Evolutionary conservation across 2,329 filamentous ascomycete genomes (phyloP).

Genomic region (Beauveria medogensis): DNA sequence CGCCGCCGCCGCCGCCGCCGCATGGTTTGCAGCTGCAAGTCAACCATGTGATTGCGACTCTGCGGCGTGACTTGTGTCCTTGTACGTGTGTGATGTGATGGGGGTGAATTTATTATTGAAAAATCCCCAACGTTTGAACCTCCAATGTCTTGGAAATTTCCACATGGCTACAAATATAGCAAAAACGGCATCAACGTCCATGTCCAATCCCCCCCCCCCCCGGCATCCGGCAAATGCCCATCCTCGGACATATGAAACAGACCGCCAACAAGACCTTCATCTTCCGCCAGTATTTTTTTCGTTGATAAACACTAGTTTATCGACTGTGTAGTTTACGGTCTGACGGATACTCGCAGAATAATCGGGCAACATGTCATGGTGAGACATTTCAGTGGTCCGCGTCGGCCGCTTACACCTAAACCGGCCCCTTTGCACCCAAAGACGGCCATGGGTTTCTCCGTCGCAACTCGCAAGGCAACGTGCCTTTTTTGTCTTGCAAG

Average conservation of each 20-base stretch:
- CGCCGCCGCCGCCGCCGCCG: neutral
- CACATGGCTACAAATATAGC: neutral
- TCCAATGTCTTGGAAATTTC: neutral
- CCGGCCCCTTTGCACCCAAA: neutral
- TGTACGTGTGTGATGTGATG: neutral
- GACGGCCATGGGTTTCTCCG: neutral
- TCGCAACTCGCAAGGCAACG: too few species aligned
- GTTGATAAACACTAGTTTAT: neutral
- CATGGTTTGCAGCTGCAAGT: slow-evolving; percentile 5
- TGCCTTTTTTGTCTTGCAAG: neutral
- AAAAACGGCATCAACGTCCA: neutral
- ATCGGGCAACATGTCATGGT: slow-evolving; percentile 1
- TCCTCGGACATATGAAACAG: neutral
- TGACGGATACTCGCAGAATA: neutral
- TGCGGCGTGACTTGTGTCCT: neutral
- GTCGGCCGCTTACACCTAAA: slow-evolving; percentile 5
- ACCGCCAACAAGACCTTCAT: neutral
- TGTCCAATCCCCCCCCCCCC: too few species aligned
- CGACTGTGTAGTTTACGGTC: too few species aligned
- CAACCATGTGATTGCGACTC: slow-evolving; percentile 3
- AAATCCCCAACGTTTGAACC: neutral
- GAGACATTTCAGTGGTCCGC: slow-evolving; percentile 7
- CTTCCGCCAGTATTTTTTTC: too few species aligned
- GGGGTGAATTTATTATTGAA: neutral
- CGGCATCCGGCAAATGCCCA: neutral